Conservation (phyloP, 139 green algal species). For the Astrephomene gubernaculifera region DNA sequence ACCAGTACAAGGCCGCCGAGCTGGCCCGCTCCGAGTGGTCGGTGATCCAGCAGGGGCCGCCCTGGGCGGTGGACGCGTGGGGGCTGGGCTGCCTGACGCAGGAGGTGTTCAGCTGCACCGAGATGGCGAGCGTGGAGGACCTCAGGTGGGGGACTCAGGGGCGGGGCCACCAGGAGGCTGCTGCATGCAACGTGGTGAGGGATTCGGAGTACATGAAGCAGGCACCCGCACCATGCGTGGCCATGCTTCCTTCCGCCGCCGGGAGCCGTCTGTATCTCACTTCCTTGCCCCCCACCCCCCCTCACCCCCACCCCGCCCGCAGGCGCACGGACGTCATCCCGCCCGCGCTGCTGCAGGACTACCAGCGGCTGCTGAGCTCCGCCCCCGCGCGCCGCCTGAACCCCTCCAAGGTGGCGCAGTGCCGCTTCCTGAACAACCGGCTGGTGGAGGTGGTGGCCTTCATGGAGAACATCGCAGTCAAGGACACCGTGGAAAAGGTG, state of each 20-base stretch:
- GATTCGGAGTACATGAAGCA: too few species aligned
- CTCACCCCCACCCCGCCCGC: neutral
- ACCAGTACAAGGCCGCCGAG: constrained; percentile 94
- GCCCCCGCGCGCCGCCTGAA: constrained; percentile 84
- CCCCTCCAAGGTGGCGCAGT: constrained; percentile 82
- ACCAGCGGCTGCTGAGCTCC: constrained; percentile 90
- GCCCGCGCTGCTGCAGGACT: constrained; percentile 81
- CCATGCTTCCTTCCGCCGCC: too few species aligned
- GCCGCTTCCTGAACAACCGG: constrained; percentile 90
- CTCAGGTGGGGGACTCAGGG: too few species aligned
- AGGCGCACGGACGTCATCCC: constrained; percentile 86
- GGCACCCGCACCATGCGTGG: too few species aligned
- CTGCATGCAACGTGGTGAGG: too few species aligned
- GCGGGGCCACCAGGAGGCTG: too few species aligned
- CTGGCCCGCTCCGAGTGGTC: constrained; percentile 88
- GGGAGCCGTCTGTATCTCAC: too few species aligned
- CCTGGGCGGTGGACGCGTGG: constrained; percentile 97
- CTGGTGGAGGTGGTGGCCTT: constrained; percentile 93
- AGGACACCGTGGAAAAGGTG: constrained; percentile 86
- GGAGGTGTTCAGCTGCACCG: constrained; percentile 74
- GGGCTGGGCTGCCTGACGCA: constrained; percentile 97
- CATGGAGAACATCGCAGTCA: constrained; percentile 92
- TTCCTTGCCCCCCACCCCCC: neutral
- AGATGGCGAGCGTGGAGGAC: constrained; percentile 58
- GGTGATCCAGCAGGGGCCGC: constrained; percentile 73